Conservation (phyloP, 441 rosid genomes). For the Raphanus hybrid region DNA sequence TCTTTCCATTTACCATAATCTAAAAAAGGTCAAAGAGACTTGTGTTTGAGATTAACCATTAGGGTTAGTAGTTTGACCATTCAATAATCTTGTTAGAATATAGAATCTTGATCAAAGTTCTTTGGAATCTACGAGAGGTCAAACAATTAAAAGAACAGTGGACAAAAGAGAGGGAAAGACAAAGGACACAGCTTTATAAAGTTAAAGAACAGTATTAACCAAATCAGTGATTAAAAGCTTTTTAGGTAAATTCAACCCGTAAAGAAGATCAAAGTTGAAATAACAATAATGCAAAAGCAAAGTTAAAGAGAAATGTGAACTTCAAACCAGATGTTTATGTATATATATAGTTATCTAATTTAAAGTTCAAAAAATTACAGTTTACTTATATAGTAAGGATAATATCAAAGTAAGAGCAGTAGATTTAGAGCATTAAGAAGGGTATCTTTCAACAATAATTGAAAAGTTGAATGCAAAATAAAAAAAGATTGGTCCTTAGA, state of each 20-base stretch:
- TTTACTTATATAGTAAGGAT: slow-evolving; percentile 10
- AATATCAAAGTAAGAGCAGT: slow-evolving; percentile 15
- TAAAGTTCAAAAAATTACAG: not conserved
- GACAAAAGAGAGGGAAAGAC: slow-evolving; percentile 37
- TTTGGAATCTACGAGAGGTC: slow-evolving; percentile 42
- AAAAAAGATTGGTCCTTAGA: slow-evolving; percentile 53
- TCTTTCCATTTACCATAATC: slow-evolving; percentile 27
- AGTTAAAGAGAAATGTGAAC: slow-evolving; percentile 21
- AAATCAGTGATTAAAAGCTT: slow-evolving; percentile 29
- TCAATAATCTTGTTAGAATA: slow-evolving; percentile 3
- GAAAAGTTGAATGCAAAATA: slow-evolving; percentile 58
- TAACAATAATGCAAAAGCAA: slow-evolving; percentile 21
- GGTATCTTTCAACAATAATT: slow-evolving; percentile 43
- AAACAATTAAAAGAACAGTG: slow-evolving; percentile 40
- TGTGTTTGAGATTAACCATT: slow-evolving; percentile 16
- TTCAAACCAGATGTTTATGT: not conserved
- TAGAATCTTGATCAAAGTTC: slow-evolving; percentile 33
- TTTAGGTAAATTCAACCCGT: slow-evolving; percentile 33
- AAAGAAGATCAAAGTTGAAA: slow-evolving; percentile 23
- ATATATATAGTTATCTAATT: not conserved
- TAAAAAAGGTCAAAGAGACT: slow-evolving; percentile 5
- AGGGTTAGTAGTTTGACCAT: slow-evolving; percentile 17
- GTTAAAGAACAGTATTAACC: slow-evolving; percentile 41
- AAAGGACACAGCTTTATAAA: slow-evolving; percentile 37
- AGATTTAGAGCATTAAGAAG: slow-evolving; percentile 25